Evolutionary conservation across 352 stramenopile species (phyloP), one percentile per base, ranked within the genome.

Genomic region (Phytopythium helicoides): DNA sequence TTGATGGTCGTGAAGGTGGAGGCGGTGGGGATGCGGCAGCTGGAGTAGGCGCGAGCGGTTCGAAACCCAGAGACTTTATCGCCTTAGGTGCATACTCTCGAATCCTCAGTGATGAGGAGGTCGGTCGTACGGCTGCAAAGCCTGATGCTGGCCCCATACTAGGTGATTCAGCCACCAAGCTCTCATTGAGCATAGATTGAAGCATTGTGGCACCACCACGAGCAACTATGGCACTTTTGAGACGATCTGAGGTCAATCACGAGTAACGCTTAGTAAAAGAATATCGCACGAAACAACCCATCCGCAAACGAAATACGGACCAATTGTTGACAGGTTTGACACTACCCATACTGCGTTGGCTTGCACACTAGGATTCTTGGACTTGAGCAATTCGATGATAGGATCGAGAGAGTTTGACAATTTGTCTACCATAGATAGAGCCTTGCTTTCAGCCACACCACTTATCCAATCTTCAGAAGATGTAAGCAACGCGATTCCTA

Each of bases 301-400:
- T 34, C 12, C 15, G 52, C 9, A 44, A 21, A 61, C 9, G 15
- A 42, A 15, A 8, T 18, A 38, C 56, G 54, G 50, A 89, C 78
- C 76, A 71, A 88, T 70, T 10, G 45, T 62, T 0, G 70, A 87
- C 18, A 90, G 74, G 38, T 92, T 92, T 12, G 79, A 89, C 18
- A 92, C 64, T 2, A 92, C 72, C 82, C 82, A 90, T 3, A 89
- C 82, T 15, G 75, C 71, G 45, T 89, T 87, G 21, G 82, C 76
- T 49, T 90, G 77, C 8, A 90, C 70, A 33, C 68, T 74, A 5
- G 62, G 41, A 33, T 73, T 86, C 51, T 68, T 80, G 25, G 77
- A 81, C 26, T 47, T 64, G 39, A 92, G 45, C 11, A 88, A 60
- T 1, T 33, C 34, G 1, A 92, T 48, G 19, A 92, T 36, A 5